Evolutionary conservation across 2,329 filamentous ascomycete species (phyloP).

Genomic region (Metarhizium album): DNA sequence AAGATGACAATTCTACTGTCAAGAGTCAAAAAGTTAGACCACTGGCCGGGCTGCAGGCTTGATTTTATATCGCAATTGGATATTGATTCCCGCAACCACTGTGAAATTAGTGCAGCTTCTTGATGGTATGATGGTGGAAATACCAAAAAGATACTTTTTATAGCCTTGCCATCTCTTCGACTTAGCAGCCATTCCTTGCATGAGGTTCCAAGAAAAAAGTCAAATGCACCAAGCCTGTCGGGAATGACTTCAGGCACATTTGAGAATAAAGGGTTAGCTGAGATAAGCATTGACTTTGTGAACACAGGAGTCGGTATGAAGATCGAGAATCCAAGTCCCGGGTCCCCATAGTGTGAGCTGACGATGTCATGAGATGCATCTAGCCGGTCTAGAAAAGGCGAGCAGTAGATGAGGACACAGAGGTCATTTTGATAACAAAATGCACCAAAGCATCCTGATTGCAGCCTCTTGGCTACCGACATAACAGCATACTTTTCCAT

Average conservation of each 20-base stretch:
- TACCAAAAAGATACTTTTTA: conserved; percentile 33
- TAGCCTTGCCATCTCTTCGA: conserved; percentile 8
- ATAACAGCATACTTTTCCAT: conserved; percentile 12
- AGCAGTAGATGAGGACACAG: conserved; percentile 30
- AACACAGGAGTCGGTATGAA: conserved; percentile 20
- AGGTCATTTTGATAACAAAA: conserved; percentile 18
- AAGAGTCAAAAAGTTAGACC: conserved; percentile 31
- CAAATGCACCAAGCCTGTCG: conserved; percentile 13
- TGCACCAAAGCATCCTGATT: conserved; percentile 24
- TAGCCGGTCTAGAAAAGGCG: conserved; percentile 10
- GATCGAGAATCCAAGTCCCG: conserved; percentile 26
- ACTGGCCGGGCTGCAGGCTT: conserved; percentile 32
- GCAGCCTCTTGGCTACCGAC: conserved; percentile 23
- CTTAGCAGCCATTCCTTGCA: conserved; percentile 19
- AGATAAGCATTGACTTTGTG: conserved; percentile 14
- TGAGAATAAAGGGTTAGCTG: conserved; percentile 8
- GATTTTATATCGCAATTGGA: conserved; percentile 30
- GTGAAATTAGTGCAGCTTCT: conserved; percentile 27
- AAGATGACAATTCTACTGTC: conserved; percentile 28
- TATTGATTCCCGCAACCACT: conserved; percentile 33
- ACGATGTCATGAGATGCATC: not conserved
- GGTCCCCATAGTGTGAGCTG: not conserved
- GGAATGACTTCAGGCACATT: not conserved
- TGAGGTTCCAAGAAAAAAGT: conserved; percentile 20
- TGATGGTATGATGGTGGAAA: conserved; percentile 31